phyloP scores from a whole-genome alignment of 129 eudicot species.

The Apium graveolens region DNA sequence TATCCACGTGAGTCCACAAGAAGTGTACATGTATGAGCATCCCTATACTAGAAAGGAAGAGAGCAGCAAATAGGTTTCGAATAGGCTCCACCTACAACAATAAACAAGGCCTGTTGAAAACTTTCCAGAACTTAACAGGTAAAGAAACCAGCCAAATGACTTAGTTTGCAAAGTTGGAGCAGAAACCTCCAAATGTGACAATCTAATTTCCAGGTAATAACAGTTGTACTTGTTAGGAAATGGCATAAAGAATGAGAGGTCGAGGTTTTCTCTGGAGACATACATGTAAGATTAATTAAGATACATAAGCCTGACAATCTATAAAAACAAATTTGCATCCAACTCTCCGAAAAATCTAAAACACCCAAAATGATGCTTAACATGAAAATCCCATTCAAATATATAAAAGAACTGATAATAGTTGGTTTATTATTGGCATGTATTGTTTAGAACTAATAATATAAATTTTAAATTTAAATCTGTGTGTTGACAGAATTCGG shows the following conservation, averaged over 20 bases:
- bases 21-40: slow-evolving; percentile 92
- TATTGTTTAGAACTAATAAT: too few relatives aligned
- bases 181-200: too few relatives aligned
- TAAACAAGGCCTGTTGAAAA: slow-evolving; percentile 5
- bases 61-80: slow-evolving; percentile 95
- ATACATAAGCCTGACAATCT: background rate
- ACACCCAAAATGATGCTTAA: too few relatives aligned
- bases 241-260: background rate
- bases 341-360: background rate
- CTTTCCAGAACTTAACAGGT: background rate
- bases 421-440: too few relatives aligned
- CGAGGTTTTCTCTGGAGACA: too few relatives aligned
- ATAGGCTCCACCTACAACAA: slow-evolving; percentile 92
- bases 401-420: too few relatives aligned
- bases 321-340: background rate
- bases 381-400: too few relatives aligned
- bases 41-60: slow-evolving; percentile 93
- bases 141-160: background rate
- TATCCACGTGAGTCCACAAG: slow-evolving; percentile 96
- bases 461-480: too few relatives aligned
- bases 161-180: too few relatives aligned
- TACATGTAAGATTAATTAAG: background rate
- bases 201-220: too few relatives aligned
- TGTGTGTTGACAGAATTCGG: too few relatives aligned
- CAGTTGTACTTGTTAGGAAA: background rate